phyloP scores from a whole-genome alignment of 2,329 filamentous ascomycete species.

The Exophiala sp. region DNA sequence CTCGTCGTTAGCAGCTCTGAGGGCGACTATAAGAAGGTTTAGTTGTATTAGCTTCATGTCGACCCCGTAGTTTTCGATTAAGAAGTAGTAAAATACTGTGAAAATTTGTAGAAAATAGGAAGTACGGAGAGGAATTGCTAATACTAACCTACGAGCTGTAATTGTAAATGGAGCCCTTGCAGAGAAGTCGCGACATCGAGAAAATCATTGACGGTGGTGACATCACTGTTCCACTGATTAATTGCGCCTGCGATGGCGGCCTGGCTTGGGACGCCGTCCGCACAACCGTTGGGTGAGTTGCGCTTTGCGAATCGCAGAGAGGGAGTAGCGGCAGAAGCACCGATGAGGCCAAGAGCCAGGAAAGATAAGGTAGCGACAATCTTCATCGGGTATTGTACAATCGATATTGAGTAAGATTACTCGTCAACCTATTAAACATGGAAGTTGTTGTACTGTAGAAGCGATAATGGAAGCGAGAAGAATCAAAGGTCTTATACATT shows the following conservation, averaged over 20 bases:
- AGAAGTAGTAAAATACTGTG: too few relatives aligned
- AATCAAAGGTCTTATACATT: too few relatives aligned
- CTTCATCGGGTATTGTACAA: too few relatives aligned
- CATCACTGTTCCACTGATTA: slow-evolving; percentile 14
- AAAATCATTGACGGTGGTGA: slow-evolving; percentile 14
- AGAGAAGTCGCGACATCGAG: slow-evolving; percentile 9
- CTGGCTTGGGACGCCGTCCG: slow-evolving; percentile 2
- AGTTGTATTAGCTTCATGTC: too few relatives aligned
- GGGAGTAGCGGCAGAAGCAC: slow-evolving; percentile 6
- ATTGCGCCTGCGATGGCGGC: slow-evolving; percentile 8
- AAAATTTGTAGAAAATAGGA: too few relatives aligned
- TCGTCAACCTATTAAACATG: too few relatives aligned
- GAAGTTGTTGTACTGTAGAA: too few relatives aligned
- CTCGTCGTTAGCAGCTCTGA: slow-evolving; percentile 11
- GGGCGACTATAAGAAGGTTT: not conserved
- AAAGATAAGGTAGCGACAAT: slow-evolving; percentile 9
- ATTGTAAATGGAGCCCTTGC: not conserved
- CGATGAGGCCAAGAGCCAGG: slow-evolving; percentile 12
- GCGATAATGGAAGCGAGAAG: too few relatives aligned
- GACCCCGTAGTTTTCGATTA: too few relatives aligned
- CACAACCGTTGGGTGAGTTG: slow-evolving; percentile 8
- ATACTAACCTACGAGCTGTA: too few relatives aligned
- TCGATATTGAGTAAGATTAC: too few relatives aligned
- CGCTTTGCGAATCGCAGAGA: slow-evolving; percentile 15
- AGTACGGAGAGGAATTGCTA: too few relatives aligned